These are phyloP conservation scores for Picea abies DNA, from an alignment of 83 land plant species.

Conservation along the genomic window DNA sequence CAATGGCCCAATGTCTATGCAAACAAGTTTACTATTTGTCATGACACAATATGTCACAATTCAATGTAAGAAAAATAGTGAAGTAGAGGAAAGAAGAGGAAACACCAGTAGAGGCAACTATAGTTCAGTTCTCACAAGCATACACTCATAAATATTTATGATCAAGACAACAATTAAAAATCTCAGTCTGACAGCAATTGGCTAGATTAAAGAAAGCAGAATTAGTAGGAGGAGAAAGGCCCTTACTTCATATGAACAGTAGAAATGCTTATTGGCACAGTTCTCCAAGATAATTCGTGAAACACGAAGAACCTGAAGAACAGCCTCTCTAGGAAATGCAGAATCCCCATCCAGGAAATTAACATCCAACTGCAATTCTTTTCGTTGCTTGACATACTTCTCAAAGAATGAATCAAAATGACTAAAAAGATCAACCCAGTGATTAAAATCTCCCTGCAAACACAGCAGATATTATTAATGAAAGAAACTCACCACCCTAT, in stretches of 20 bases:
- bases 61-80: background rate
- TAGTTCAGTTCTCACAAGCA: no score
- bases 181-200: background rate
- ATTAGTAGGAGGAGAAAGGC: background rate
- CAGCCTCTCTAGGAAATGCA: slow-evolving; percentile 79
- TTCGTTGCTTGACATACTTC: slow-evolving; percentile 68
- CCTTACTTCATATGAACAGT: slow-evolving; percentile 81
- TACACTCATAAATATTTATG: background rate
- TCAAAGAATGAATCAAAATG: slow-evolving; percentile 94
- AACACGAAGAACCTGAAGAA: slow-evolving; percentile 91
- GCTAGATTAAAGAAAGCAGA: background rate
- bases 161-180: background rate
- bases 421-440: slow-evolving; percentile 90
- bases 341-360: slow-evolving; percentile 50
- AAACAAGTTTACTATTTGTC: background rate
- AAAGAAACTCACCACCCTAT: background rate
- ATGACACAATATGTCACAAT: background rate
- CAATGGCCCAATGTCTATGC: background rate
- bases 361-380: slow-evolving; percentile 84
- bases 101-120: no score
- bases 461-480: slow-evolving; percentile 9
- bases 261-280: slow-evolving; percentile 80
- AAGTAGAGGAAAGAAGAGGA: background rate
- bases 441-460: slow-evolving; percentile 96
- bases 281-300: slow-evolving; percentile 85